phyloP scores from a whole-genome alignment of 192 early-diverging fungal genomes.

The Mortierella claussenii region DNA sequence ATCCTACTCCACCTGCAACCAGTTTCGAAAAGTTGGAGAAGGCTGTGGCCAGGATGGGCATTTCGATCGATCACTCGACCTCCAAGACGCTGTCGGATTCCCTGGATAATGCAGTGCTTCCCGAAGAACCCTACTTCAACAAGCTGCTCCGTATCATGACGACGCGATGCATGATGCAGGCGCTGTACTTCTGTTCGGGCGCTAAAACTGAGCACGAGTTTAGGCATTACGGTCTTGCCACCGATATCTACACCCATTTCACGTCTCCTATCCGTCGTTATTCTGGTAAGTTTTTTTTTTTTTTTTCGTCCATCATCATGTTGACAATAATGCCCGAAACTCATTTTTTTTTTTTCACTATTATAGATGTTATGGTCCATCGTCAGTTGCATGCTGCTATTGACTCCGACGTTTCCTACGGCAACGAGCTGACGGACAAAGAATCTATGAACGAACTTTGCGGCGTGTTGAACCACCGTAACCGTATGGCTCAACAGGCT shows the following conservation, averaged over 20 bases:
- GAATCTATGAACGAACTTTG: conserved; percentile 82
- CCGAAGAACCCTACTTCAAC: conserved; percentile 95
- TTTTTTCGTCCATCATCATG: neutral
- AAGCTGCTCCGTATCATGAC: conserved; percentile 93
- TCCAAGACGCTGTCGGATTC: conserved; percentile 89
- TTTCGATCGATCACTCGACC: conserved; percentile 72
- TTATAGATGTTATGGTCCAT: conserved; percentile 91
- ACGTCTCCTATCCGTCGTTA: conserved; percentile 99
- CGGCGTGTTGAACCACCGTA: conserved; percentile 88
- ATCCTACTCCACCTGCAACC: conserved; percentile 62
- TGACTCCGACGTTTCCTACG: conserved; percentile 58
- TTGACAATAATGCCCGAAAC: neutral
- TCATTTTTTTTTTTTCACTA: neutral
- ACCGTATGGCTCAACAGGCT: conserved; percentile 97
- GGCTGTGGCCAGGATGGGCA: conserved; percentile 66
- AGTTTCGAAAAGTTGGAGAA: conserved; percentile 68
- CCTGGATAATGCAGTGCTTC: conserved; percentile 83
- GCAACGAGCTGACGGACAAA: conserved; percentile 85
- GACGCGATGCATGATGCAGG: conserved; percentile 98
- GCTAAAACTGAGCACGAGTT: conserved; percentile 70
- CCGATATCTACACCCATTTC: conserved; percentile 97
- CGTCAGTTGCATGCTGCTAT: conserved; percentile 76
- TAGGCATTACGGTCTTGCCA: conserved; percentile 93
- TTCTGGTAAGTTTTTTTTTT: conserved; percentile 61
- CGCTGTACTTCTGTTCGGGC: conserved; percentile 96